A percentile compares a stretch with the other conserved stretches of the same genome.
These are phyloP conservation scores for Claviceps arundinis DNA, from an alignment of 2,329 filamentous ascomycete genomes.

Conservation along the genomic window DNA sequence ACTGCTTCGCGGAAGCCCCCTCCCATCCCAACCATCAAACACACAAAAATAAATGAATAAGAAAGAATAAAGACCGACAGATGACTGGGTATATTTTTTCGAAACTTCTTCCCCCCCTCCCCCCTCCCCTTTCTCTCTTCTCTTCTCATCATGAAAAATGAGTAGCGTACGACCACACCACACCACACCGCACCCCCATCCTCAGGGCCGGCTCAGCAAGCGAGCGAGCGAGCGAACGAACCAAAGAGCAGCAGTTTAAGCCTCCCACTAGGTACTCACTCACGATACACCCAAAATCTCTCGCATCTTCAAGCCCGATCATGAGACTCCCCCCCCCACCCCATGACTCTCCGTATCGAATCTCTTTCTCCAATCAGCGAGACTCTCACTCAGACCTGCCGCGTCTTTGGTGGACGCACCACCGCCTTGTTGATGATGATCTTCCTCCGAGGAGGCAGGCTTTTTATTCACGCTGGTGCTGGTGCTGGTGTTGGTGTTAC, in stretches of 20 bases:
- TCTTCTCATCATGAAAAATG: slow-evolving; percentile 16
- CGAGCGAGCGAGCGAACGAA: too few species aligned
- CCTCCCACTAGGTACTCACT: too few species aligned
- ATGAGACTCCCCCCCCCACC: not conserved
- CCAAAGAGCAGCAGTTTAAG: too few species aligned
- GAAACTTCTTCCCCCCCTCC: not conserved
- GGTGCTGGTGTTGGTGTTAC: not conserved
- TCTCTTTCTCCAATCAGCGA: slow-evolving; percentile 69
- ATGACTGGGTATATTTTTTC: slow-evolving; percentile 16
- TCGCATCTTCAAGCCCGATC: not conserved
- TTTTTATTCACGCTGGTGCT: slow-evolving; percentile 18
- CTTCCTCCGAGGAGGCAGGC: slow-evolving; percentile 9
- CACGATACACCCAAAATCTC: not conserved
- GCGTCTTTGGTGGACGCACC: slow-evolving; percentile 13
- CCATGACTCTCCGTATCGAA: slow-evolving; percentile 43
- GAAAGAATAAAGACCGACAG: not conserved
- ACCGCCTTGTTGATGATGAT: slow-evolving; percentile 22
- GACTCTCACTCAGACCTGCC: slow-evolving; percentile 51
- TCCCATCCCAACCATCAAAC: not conserved
- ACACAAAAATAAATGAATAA: not conserved
- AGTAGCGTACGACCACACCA: slow-evolving; percentile 9
- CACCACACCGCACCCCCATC: not conserved
- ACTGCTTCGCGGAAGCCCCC: too few species aligned
- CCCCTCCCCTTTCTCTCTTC: too few species aligned
- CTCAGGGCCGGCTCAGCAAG: too few species aligned